Percentiles rank a stretch among this genome's conserved stretches.
These are phyloP conservation scores for Globisporangium abappressorium DNA, from an alignment of 352 stramenopile species.

Conservation along the genomic window DNA sequence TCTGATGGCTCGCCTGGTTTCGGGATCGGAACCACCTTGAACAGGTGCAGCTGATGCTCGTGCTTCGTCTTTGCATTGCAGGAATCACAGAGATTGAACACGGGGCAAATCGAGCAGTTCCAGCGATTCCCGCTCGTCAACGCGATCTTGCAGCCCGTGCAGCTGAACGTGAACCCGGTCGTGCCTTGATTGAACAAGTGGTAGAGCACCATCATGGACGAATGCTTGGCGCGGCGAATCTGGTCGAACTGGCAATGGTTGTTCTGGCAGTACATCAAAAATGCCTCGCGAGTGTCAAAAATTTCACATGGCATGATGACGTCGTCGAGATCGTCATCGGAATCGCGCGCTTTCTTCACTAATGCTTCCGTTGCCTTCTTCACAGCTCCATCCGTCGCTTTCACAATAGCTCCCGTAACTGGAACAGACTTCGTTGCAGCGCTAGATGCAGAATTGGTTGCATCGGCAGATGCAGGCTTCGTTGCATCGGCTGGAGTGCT, in stretches of 20 bases:
- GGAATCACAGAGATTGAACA: constrained; percentile 96
- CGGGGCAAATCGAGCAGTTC: constrained; percentile 94
- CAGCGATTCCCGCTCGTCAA: constrained; percentile 94
- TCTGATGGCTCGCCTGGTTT: constrained; percentile 48
- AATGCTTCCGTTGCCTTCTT: constrained; percentile 33
- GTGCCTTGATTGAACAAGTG: constrained; percentile 93
- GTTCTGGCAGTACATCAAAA: constrained; percentile 88
- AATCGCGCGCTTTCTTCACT: constrained; percentile 16
- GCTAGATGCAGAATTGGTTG: background rate
- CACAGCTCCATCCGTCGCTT: constrained; percentile 18
- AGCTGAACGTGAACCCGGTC: constrained; percentile 97
- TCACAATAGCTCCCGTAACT: constrained; percentile 1
- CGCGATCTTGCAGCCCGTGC: constrained; percentile 92
- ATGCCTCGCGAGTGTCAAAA: constrained; percentile 91
- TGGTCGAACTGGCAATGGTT: constrained; percentile 86
- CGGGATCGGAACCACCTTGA: constrained; percentile 90
- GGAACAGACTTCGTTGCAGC: background rate
- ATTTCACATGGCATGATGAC: constrained; percentile 98
- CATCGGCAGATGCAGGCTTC: background rate
- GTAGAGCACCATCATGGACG: constrained; percentile 85
- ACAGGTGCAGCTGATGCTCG: constrained; percentile 90
- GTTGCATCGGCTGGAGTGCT: background rate
- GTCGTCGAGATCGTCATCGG: constrained; percentile 69
- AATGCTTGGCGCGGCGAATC: constrained; percentile 79
- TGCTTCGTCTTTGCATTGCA: constrained; percentile 92